These are phyloP conservation scores for Phytophthora cactorum DNA, from an alignment of 352 stramenopile genomes.

Conservation along the genomic window DNA sequence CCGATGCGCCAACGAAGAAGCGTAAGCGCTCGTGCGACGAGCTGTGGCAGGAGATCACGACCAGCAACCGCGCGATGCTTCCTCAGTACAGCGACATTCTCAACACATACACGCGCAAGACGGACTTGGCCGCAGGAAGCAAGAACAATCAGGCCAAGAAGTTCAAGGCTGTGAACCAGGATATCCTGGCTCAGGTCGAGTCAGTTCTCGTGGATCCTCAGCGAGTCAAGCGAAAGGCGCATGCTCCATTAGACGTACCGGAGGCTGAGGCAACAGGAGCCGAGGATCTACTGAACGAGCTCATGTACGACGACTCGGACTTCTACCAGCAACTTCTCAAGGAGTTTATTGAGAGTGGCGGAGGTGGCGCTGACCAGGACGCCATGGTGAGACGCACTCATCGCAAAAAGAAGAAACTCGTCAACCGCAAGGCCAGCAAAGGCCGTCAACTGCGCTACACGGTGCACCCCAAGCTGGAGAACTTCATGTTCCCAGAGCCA, in stretches of 20 bases:
- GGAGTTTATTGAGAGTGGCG: slow-evolving; percentile 87
- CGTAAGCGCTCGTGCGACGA: slow-evolving; percentile 67
- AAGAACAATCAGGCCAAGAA: slow-evolving; percentile 78
- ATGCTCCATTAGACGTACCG: slow-evolving; percentile 56
- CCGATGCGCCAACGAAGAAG: slow-evolving; percentile 50
- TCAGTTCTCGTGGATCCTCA: slow-evolving; percentile 82
- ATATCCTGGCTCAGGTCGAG: slow-evolving; percentile 86
- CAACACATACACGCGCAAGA: slow-evolving; percentile 82
- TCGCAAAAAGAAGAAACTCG: slow-evolving; percentile 86
- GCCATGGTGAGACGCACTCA: slow-evolving; percentile 62
- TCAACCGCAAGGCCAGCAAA: slow-evolving; percentile 91
- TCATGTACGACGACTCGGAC: slow-evolving; percentile 89
- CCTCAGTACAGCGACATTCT: slow-evolving; percentile 87
- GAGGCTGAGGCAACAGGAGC: slow-evolving; percentile 38
- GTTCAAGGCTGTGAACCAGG: slow-evolving; percentile 90
- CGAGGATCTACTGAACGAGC: slow-evolving; percentile 72
- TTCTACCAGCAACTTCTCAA: slow-evolving; percentile 92
- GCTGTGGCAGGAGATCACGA: slow-evolving; percentile 56
- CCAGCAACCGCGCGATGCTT: slow-evolving; percentile 51
- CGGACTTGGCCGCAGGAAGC: slow-evolving; percentile 56
- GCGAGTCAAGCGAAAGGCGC: slow-evolving; percentile 86
- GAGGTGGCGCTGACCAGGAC: slow-evolving; percentile 53
- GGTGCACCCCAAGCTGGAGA: slow-evolving; percentile 88
- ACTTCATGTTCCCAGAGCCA: slow-evolving; percentile 91
- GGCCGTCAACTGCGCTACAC: slow-evolving; percentile 84